Evolutionary conservation across 2,329 filamentous ascomycete genomes (phyloP).

Genomic region (Trichophyton verrucosum): DNA sequence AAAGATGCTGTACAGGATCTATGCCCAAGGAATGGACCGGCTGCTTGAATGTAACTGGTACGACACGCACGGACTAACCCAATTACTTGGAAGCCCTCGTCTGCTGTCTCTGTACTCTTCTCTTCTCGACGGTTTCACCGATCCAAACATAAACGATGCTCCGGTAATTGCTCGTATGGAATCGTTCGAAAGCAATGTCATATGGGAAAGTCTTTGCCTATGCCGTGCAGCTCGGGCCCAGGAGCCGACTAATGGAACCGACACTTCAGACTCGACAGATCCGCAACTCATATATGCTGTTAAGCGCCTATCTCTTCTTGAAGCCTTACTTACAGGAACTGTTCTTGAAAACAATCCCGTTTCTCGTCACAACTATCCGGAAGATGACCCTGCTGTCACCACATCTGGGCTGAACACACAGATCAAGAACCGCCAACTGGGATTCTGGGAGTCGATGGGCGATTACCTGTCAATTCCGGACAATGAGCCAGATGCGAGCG

Average conservation of each 20-base stretch:
- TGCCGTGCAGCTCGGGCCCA: conserved; percentile 32
- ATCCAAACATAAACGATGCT: conserved; percentile 27
- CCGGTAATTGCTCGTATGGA: conserved; percentile 29
- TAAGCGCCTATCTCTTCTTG: conserved; percentile 61
- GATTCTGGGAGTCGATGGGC: conserved; percentile 73
- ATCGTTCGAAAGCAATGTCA: conserved; percentile 47
- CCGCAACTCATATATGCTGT: conserved; percentile 53
- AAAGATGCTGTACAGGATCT: conserved; percentile 60
- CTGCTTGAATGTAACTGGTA: conserved; percentile 83
- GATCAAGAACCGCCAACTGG: conserved; percentile 43
- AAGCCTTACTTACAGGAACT: conserved; percentile 62
- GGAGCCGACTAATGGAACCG: conserved; percentile 26
- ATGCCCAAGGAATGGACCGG: conserved; percentile 59
- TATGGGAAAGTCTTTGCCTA: conserved; percentile 48
- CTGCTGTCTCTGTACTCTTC: conserved; percentile 56
- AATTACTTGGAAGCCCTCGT: conserved; percentile 43
- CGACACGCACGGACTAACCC: conserved; percentile 41
- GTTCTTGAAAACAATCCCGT: conserved; percentile 44
- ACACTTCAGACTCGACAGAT: conserved; percentile 26
- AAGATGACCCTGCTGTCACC: conserved; percentile 9
- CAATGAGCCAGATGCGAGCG: conserved; percentile 40
- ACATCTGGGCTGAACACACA: conserved; percentile 10
- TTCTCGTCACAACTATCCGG: conserved; percentile 17
- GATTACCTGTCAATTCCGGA: conserved; percentile 56
- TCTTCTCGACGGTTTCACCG: conserved; percentile 43